phyloP scores from a whole-genome alignment of 768 basidiomycete species.

The Lactifluus echinatus region DNA sequence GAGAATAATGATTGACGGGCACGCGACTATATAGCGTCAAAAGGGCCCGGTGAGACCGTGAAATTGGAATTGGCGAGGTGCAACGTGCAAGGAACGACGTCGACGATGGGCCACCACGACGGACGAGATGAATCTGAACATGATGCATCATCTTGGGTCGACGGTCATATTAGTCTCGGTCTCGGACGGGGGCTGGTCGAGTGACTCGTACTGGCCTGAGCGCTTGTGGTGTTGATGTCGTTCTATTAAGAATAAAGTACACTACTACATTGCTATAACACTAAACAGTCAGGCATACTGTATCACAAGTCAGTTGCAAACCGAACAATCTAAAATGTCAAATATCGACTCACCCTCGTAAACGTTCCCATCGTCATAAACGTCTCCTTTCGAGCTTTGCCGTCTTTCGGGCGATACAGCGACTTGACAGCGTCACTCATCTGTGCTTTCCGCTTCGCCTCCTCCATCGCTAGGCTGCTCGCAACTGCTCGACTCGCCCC shows the following conservation, averaged over 20 bases:
- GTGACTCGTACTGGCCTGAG: no score
- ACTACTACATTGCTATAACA: not conserved
- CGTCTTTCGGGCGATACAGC: slow-evolving; percentile 56
- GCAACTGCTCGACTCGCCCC: slow-evolving; percentile 55
- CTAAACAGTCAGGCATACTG: slow-evolving; percentile 25
- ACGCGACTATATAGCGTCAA: slow-evolving; percentile 8
- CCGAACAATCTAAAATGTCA: not conserved
- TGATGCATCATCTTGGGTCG: no score
- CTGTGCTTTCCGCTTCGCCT: slow-evolving; percentile 68
- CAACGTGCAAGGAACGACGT: slow-evolving; percentile 9
- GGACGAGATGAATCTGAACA: no score
- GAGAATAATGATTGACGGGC: not conserved
- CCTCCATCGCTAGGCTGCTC: slow-evolving; percentile 67
- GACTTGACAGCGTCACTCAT: slow-evolving; percentile 87
- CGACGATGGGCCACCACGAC: not conserved
- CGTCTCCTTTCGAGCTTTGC: slow-evolving; percentile 61
- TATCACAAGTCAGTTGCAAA: no score
- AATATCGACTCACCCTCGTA: slow-evolving; percentile 57
- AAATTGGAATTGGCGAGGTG: not conserved
- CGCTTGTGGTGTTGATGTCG: no score
- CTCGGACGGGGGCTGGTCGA: no score
- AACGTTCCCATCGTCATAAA: slow-evolving; percentile 93
- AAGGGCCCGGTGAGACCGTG: slow-evolving; percentile 1
- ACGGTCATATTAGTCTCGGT: no score
- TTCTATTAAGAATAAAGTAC: slow-evolving; percentile 8